Evolutionary conservation across 257 asterid species (phyloP).

Genomic region (Anisodus tanguticus): DNA sequence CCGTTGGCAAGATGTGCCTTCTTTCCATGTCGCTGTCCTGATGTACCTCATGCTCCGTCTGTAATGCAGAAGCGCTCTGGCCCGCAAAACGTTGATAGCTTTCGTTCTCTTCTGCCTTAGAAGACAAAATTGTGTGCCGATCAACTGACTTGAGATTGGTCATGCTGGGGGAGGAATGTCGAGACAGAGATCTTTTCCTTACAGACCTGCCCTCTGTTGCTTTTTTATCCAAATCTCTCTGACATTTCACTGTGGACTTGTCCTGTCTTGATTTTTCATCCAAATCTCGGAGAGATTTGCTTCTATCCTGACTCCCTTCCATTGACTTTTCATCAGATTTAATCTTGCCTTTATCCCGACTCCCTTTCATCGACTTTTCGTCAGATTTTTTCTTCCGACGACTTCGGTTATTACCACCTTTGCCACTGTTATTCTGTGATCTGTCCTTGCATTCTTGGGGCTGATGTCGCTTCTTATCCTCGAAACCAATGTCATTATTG

Average conservation of each 20-base stretch:
- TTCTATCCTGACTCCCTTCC: neutral
- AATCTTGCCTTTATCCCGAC: conserved; percentile 25
- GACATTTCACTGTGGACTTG: conserved; percentile 35
- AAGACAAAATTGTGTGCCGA: conserved; percentile 32
- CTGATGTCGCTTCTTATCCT: conserved; percentile 35
- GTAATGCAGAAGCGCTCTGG: conserved; percentile 35
- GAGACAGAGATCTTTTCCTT: conserved; percentile 22
- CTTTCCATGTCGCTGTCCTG: conserved; percentile 37
- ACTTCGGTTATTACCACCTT: conserved; percentile 33
- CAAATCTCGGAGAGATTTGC: too few species aligned
- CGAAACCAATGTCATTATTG: conserved; percentile 32
- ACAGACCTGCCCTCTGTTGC: conserved; percentile 29
- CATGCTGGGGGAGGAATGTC: conserved; percentile 27
- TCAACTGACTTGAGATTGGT: neutral
- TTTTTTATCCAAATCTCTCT: conserved; percentile 31
- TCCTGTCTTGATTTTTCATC: neutral
- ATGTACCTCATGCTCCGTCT: conserved; percentile 33
- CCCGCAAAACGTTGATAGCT: conserved; percentile 36
- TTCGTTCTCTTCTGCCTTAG: conserved; percentile 40
- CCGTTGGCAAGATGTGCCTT: conserved; percentile 36
- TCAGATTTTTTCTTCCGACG: conserved; percentile 33
- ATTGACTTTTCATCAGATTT: conserved; percentile 16
- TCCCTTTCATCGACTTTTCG: neutral
- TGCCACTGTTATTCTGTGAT: conserved; percentile 30
- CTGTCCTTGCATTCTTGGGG: conserved; percentile 37